A percentile compares a stretch with the other conserved stretches of the same genome.
These are phyloP conservation scores for Clonostachys sp. DNA, from an alignment of 2,329 filamentous ascomycete species.

Conservation along the genomic window DNA sequence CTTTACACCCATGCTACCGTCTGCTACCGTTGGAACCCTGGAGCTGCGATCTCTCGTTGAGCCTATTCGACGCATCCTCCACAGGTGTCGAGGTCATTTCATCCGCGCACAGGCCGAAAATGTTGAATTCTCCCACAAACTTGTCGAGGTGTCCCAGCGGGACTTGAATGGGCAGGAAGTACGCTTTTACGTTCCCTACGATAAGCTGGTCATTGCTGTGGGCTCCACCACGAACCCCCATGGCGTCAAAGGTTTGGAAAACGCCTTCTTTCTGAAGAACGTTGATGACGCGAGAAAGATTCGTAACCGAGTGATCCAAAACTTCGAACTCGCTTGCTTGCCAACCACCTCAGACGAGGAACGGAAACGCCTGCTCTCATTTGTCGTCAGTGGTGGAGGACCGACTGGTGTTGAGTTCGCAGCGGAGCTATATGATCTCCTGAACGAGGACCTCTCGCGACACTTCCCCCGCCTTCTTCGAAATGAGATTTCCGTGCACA, in stretches of 20 bases:
- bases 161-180: constrained; percentile 68
- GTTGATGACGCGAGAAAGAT: constrained; percentile 89
- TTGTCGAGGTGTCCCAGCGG: constrained; percentile 79
- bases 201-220: constrained; percentile 90
- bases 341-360: constrained; percentile 89
- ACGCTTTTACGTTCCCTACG: constrained; percentile 92
- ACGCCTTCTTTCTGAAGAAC: constrained; percentile 93
- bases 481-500: constrained; percentile 95
- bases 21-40: constrained; percentile 91
- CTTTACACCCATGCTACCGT: constrained; percentile 97
- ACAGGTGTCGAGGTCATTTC: constrained; percentile 79
- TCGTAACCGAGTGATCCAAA: constrained; percentile 81
- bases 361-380: constrained; percentile 80
- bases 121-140: constrained; percentile 85
- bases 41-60: constrained; percentile 90
- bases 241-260: constrained; percentile 88
- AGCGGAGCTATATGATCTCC: constrained; percentile 89
- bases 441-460: constrained; percentile 86
- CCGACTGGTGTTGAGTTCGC: constrained; percentile 98
- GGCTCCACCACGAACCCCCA: constrained; percentile 92
- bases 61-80: constrained; percentile 81
- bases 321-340: constrained; percentile 87
- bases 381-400: constrained; percentile 92
- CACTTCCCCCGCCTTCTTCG: constrained; percentile 87
- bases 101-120: constrained; percentile 82